phyloP scores from a whole-genome alignment of 1,139 yeast species.

The Scheffersomyces parashehatae region DNA sequence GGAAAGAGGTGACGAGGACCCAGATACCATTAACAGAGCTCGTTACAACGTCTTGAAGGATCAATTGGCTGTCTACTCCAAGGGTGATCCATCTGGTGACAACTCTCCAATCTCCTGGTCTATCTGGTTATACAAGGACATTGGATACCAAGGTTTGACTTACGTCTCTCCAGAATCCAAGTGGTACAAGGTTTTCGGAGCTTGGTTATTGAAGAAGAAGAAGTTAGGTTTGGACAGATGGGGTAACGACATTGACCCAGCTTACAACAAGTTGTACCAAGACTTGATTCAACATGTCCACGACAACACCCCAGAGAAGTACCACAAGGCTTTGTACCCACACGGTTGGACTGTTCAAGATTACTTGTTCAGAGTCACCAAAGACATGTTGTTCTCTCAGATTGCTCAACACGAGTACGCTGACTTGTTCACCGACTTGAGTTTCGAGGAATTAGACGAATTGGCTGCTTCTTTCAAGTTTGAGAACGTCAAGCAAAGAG shows the following conservation, averaged over 20 bases:
- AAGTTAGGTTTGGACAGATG: conserved; percentile 46
- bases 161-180: conserved; percentile 43
- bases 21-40: conserved; percentile 33
- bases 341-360: conserved; percentile 32
- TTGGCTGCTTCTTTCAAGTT: conserved; percentile 49
- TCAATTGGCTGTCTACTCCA: conserved; percentile 39
- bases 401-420: conserved; percentile 45
- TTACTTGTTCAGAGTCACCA: conserved; percentile 35
- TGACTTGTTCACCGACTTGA: conserved; percentile 36
- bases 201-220: conserved; percentile 41
- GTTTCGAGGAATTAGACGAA: conserved; percentile 45
- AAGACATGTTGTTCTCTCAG: conserved; percentile 43
- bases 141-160: conserved; percentile 49
- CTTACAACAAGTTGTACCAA: conserved; percentile 31
- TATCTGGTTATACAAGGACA: conserved; percentile 53
- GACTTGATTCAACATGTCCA: conserved; percentile 33
- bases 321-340: conserved; percentile 32
- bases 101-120: conserved; percentile 46
- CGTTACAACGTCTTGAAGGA: conserved; percentile 43
- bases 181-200: conserved; percentile 40
- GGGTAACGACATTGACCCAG: conserved; percentile 47
- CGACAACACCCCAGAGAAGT: conserved; percentile 33
- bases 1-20: conserved; percentile 38
- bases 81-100: conserved; percentile 49
- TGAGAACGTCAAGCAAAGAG: conserved; percentile 41